Evolutionary conservation across 176 grass and related monocot genomes (phyloP).

Genomic region (Dendrocalamus sinicus): DNA sequence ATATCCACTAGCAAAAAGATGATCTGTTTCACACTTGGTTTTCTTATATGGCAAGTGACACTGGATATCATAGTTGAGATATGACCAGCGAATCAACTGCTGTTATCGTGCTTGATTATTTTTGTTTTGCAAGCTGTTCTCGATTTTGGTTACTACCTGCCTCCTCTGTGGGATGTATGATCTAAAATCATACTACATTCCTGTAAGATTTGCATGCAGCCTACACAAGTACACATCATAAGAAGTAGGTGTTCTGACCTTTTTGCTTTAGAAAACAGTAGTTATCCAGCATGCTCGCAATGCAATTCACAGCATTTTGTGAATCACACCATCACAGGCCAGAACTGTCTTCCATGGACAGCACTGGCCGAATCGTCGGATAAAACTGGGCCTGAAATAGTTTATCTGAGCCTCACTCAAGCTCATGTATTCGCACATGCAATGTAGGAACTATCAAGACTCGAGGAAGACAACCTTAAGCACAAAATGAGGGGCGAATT

Average conservation of each 20-base stretch:
- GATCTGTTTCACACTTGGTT: not conserved
- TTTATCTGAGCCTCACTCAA: not conserved
- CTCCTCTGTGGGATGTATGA: not conserved
- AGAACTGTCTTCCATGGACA: not conserved
- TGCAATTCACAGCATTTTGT: not conserved
- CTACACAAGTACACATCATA: too few species aligned
- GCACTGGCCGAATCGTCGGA: not conserved
- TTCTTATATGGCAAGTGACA: not conserved
- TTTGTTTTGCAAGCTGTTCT: not conserved
- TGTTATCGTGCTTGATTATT: not conserved
- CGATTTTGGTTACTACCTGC: not conserved
- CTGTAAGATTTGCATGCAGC: not conserved
- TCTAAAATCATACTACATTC: not conserved
- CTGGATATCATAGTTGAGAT: not conserved
- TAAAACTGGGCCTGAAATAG: not conserved
- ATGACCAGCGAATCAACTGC: not conserved
- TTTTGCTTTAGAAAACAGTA: not conserved
- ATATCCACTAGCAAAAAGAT: not conserved
- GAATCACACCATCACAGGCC: not conserved
- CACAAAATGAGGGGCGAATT: not conserved
- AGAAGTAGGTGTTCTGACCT: too few species aligned
- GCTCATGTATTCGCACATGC: not conserved
- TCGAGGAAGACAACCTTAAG: conserved; percentile 5
- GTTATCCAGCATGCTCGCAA: not conserved
- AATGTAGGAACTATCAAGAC: not conserved